Evolutionary conservation across 2,329 filamentous ascomycete species (phyloP), one percentile per base, ranked within the genome.

Genomic region (Monilinia vaccinii-corymbosi): DNA sequence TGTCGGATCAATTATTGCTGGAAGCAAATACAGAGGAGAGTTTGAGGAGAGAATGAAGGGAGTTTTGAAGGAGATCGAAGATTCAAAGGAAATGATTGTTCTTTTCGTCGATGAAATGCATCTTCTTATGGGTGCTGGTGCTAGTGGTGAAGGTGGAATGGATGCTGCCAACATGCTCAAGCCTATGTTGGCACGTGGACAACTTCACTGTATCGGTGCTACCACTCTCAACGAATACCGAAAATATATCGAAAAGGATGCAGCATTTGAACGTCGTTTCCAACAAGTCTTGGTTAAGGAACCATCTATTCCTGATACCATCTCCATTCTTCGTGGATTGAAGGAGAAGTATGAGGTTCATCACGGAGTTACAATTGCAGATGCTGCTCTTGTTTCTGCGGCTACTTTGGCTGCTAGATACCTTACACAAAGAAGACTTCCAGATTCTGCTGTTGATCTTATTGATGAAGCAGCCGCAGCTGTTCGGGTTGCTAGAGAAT

Each of bases 31-130:
- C 78, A 87, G 94, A 53, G 94, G 94, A 77, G 94, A 99, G 74
- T 99, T 99, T 62, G 94, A 99, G 74, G 94, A 99, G 79, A 85
- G 94, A 68, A 97, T 99, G 92, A 99, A 99, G 82, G 92, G 93
- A 59, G 94, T 99, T 6, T 76, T 99, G 69, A 99, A 97, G 75
- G 94, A 99, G 77, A 96, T 99, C 61, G 83, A 92, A 67, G 87
- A 96, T 60, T 91, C 91, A 56, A 95, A 94, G 73, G 93, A 97
- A 61, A 96, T 92, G 79, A 97, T 99, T 71, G 88, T 99, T 56
- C 85, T 99, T 64, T 99, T 99, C 69, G 94, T 99, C 67, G 94
- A 99, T 75, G 94, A 99, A 75, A 99, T 99, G 66, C 94, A 99
- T 77, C 81, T 99, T 64, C 85, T 99, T 63, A 99, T 99, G 94